Percentiles rank a stretch among this genome's conserved stretches.
These are phyloP conservation scores for Endocalyx cinctus DNA, from an alignment of 2,329 filamentous ascomycete genomes.

Conservation along the genomic window DNA sequence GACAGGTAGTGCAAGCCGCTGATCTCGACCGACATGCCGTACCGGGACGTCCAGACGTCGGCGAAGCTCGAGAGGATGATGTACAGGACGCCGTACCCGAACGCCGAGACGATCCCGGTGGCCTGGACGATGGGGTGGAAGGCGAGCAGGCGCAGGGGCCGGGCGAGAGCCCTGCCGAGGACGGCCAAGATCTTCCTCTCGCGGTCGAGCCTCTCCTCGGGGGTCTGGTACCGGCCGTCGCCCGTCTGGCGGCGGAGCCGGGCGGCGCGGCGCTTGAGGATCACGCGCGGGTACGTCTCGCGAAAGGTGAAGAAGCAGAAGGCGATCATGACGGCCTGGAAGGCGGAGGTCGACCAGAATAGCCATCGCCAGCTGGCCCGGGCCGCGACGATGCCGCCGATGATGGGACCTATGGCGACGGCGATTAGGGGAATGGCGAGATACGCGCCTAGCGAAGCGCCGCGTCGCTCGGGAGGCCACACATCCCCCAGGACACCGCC, in stretches of 20 bases:
- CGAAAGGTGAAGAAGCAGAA: slow-evolving; percentile 28
- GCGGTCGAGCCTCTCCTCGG: slow-evolving; percentile 32
- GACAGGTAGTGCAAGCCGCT: slow-evolving; percentile 63
- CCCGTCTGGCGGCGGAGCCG: slow-evolving; percentile 28
- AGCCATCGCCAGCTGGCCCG: slow-evolving; percentile 39
- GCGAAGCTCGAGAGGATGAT: slow-evolving; percentile 61
- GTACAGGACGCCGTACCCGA: slow-evolving; percentile 60
- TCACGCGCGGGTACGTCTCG: slow-evolving; percentile 34
- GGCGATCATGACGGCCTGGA: slow-evolving; percentile 32
- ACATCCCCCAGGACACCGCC: slow-evolving; percentile 44
- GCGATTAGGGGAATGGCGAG: slow-evolving; percentile 36
- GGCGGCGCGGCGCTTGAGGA: slow-evolving; percentile 29
- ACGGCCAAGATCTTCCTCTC: slow-evolving; percentile 21
- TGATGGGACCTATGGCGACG: slow-evolving; percentile 24
- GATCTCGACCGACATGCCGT: slow-evolving; percentile 51
- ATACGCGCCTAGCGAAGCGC: slow-evolving; percentile 33
- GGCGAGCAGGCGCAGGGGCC: slow-evolving; percentile 51
- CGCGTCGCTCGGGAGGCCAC: slow-evolving; percentile 41
- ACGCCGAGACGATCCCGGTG: slow-evolving; percentile 50
- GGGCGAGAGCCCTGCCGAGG: slow-evolving; percentile 36
- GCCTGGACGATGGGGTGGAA: slow-evolving; percentile 59
- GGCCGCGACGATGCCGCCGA: slow-evolving; percentile 34
- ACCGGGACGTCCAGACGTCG: slow-evolving; percentile 49
- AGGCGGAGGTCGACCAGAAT: slow-evolving; percentile 40
- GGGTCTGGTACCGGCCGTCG: slow-evolving; percentile 26